Percentiles rank a stretch among this genome's conserved stretches.
Conservation (phyloP, 1,284 basidiomycete species). For the Erythrobasidium hasegawianum region DNA sequence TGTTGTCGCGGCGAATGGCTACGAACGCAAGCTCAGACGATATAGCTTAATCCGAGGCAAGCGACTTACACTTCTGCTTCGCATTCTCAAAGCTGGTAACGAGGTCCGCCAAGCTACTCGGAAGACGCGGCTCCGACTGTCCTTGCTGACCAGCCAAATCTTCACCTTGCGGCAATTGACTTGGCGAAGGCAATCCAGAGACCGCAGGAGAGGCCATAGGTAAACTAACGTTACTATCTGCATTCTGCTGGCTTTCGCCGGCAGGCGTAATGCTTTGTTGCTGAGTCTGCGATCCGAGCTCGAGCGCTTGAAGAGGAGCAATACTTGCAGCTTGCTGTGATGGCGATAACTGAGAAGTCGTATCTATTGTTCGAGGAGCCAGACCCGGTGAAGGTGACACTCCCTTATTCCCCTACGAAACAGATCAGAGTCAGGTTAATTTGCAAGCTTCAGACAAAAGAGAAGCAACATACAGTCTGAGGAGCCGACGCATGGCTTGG, state of each 20-base stretch:
- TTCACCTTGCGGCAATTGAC: conserved; percentile 4
- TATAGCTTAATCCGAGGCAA: no score
- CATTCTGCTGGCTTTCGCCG: background rate
- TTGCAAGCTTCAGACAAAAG: no score
- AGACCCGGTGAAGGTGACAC: background rate
- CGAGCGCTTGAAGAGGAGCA: conserved; percentile 31
- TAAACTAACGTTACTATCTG: conserved; percentile 5
- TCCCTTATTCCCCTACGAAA: background rate
- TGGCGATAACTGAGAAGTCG: conserved; percentile 14
- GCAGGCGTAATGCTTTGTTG: conserved; percentile 6
- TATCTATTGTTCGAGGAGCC: background rate
- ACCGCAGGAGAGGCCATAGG: background rate
- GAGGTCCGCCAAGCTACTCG: conserved; percentile 80
- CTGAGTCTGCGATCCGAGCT: conserved; percentile 46
- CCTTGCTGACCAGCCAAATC: conserved; percentile 1
- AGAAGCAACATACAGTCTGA: conserved; percentile 12
- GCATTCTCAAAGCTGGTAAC: conserved; percentile 92
- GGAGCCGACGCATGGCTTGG: conserved; percentile 32
- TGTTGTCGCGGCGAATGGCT: conserved; percentile 81
- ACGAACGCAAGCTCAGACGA: no score
- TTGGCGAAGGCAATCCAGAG: background rate
- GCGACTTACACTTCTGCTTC: conserved; percentile 84
- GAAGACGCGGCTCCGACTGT: conserved; percentile 51
- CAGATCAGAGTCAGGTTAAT: no score
- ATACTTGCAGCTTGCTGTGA: conserved; percentile 31